A percentile compares a stretch with the other conserved stretches of the same genome.
These are phyloP conservation scores for Acanthamoeba healyi DNA, from an alignment of 208 protist species.

Conservation along the genomic window DNA sequence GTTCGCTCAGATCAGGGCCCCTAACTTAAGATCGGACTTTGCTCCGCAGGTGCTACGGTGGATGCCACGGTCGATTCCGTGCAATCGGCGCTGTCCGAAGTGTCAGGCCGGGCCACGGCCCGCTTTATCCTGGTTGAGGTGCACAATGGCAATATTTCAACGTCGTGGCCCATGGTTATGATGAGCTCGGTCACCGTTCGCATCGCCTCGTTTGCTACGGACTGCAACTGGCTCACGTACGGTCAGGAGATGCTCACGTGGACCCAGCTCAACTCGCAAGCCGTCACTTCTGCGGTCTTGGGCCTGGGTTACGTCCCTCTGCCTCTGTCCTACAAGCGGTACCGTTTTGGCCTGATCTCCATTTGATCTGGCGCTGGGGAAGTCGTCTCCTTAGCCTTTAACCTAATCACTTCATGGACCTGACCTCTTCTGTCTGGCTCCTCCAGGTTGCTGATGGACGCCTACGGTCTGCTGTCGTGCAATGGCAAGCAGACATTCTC, in stretches of 20 bases:
- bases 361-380: too few relatives aligned
- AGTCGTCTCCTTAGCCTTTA: too few relatives aligned
- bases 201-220: neutral
- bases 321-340: neutral
- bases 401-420: too few relatives aligned
- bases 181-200: neutral
- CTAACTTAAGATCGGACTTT: neutral
- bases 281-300: neutral
- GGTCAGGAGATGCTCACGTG: neutral
- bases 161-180: neutral
- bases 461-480: neutral
- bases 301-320: neutral
- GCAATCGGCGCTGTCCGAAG: neutral
- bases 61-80: neutral
- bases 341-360: too few relatives aligned
- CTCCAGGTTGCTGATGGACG: neutral
- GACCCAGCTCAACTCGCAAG: neutral
- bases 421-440: too few relatives aligned
- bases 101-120: neutral
- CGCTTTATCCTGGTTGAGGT: neutral
- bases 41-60: neutral
- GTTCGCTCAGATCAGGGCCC: neutral
- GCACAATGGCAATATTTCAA: neutral
- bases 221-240: conserved; percentile 13
- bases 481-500: neutral